phyloP scores from a whole-genome alignment of 306 rosid genomes.

The Quercus mongolica region DNA sequence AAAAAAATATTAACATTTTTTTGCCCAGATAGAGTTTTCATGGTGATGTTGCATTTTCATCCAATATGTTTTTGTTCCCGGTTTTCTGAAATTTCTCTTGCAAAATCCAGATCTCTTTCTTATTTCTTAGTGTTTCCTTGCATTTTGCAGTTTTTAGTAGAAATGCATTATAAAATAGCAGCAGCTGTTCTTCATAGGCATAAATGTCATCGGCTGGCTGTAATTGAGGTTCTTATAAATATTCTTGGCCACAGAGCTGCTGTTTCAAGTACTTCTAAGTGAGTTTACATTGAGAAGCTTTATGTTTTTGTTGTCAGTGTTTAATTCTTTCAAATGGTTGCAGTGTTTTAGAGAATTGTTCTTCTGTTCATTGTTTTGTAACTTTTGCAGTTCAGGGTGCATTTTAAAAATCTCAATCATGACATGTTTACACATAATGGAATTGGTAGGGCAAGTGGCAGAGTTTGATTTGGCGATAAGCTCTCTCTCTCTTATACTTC shows the following conservation, averaged over 20 bases:
- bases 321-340: too few relatives aligned
- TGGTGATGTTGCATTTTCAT: constrained; percentile 43
- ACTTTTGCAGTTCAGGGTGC: too few relatives aligned
- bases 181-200: constrained; percentile 84
- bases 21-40: constrained; percentile 84
- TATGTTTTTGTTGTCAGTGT: not conserved
- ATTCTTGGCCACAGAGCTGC: constrained; percentile 71
- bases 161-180: constrained; percentile 74
- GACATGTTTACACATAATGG: too few relatives aligned
- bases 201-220: constrained; percentile 73
- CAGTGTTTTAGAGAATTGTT: too few relatives aligned
- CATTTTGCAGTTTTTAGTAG: constrained; percentile 71
- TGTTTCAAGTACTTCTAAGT: constrained; percentile 79
- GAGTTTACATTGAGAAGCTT: constrained; percentile 23
- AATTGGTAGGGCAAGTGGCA: too few relatives aligned
- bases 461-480: too few relatives aligned
- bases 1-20: constrained; percentile 49
- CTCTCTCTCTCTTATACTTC: too few relatives aligned
- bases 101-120: constrained; percentile 11
- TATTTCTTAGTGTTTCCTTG: constrained; percentile 9
- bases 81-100: not conserved
- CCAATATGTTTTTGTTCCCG: not conserved
- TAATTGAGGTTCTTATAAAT: constrained; percentile 71
- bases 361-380: too few relatives aligned
- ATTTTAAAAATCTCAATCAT: too few relatives aligned